Percentiles rank a stretch among this genome's conserved stretches.
These are phyloP conservation scores for Termitomyces sp. DNA, from an alignment of 768 basidiomycete species.

Conservation along the genomic window DNA sequence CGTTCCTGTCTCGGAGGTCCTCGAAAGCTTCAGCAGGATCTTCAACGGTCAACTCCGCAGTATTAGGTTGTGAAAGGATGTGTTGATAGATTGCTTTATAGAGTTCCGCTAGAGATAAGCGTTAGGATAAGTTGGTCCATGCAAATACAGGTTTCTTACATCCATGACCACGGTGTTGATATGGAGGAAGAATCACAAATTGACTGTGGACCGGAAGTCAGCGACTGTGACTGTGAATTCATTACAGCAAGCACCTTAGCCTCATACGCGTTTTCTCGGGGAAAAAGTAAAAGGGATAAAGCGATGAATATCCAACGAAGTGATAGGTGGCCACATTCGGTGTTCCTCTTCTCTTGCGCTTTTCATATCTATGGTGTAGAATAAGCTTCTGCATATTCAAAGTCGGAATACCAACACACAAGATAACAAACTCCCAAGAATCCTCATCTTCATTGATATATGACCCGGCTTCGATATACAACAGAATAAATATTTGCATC, in stretches of 20 bases:
- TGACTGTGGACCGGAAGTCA: conserved; percentile 48
- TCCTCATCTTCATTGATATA: conserved; percentile 94
- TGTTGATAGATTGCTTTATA: conserved; percentile 84
- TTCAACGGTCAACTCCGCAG: conserved; percentile 94
- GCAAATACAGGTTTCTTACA: conserved; percentile 45
- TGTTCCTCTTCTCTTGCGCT: conserved; percentile 53
- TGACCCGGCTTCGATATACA: conserved; percentile 94
- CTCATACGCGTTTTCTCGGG: conserved; percentile 87
- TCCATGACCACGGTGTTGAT: conserved; percentile 86
- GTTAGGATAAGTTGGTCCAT: neutral
- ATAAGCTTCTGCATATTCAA: neutral
- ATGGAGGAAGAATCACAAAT: conserved; percentile 89
- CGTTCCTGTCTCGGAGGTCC: conserved; percentile 89
- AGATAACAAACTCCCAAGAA: conserved; percentile 84
- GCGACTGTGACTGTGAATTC: neutral
- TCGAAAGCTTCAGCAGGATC: conserved; percentile 98
- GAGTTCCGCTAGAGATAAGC: conserved; percentile 59
- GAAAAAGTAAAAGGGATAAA: conserved; percentile 95
- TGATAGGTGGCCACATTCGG: conserved; percentile 66
- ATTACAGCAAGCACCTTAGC: conserved; percentile 53
- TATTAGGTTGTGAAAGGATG: conserved; percentile 53
- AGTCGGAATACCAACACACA: conserved; percentile 45
- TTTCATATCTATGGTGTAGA: conserved; percentile 62
- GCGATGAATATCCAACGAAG: conserved; percentile 89
- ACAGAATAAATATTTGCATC: conserved; percentile 91